A percentile compares a stretch with the other conserved stretches of the same genome.
Evolutionary conservation across 495 filamentous ascomycete species (phyloP).

Genomic region (Podospora tetraspora): DNA sequence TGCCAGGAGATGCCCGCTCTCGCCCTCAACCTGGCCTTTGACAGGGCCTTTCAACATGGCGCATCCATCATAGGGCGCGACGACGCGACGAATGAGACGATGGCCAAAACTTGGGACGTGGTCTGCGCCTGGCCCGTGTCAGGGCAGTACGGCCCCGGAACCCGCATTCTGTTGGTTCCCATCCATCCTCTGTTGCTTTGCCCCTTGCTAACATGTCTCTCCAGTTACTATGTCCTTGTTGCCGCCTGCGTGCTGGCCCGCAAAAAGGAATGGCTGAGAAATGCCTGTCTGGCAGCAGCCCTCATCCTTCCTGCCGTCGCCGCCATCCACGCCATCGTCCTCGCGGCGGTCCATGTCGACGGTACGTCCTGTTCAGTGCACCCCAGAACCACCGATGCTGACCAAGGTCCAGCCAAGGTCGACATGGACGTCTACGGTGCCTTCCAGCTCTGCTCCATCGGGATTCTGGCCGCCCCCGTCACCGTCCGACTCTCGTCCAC

Average conservation of each 20-base stretch:
- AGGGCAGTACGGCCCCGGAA: background rate
- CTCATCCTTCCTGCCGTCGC: conserved; percentile 57
- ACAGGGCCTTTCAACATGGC: background rate
- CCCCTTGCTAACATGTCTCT: background rate
- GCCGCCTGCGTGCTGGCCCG: conserved; percentile 54
- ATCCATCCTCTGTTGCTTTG: background rate
- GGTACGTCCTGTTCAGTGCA: background rate
- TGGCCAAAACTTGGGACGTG: background rate
- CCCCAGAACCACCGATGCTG: background rate
- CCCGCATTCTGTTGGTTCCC: background rate
- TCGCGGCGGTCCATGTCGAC: conserved; percentile 32
- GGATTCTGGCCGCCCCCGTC: conserved; percentile 53
- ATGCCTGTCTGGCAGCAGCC: conserved; percentile 55
- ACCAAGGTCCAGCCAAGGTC: conserved; percentile 26
- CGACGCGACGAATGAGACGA: background rate
- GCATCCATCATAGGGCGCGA: background rate
- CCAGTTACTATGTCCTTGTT: conserved; percentile 55
- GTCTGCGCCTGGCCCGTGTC: background rate
- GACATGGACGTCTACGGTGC: conserved; percentile 63
- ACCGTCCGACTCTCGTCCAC: conserved; percentile 52
- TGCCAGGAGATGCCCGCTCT: background rate
- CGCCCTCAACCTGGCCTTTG: background rate
- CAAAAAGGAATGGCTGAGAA: conserved; percentile 52
- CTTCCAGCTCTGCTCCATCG: conserved; percentile 58
- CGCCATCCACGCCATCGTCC: conserved; percentile 54